Conservation (phyloP, 345 rosid genomes). For the Moricandia moricandioides region DNA sequence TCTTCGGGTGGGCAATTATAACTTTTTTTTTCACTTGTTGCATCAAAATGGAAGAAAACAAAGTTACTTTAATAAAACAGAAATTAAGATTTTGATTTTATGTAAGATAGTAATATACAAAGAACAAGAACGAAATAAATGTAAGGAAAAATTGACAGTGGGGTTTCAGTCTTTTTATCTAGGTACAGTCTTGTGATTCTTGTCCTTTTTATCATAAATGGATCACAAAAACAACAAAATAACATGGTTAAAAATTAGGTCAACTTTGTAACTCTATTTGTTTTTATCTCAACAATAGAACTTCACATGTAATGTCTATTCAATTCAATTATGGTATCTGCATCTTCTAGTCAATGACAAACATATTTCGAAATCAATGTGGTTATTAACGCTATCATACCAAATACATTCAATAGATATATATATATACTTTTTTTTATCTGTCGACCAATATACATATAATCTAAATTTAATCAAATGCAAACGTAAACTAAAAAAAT, state of each 20-base stretch:
- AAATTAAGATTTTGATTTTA: not conserved
- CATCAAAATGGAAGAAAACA: not conserved
- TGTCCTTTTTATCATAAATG: conserved; percentile 31
- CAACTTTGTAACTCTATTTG: not conserved
- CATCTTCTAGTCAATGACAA: conserved; percentile 27
- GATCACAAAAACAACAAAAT: conserved; percentile 8
- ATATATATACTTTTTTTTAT: not conserved
- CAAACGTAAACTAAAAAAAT: too few species aligned
- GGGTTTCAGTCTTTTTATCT: conserved; percentile 22
- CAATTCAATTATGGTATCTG: conserved; percentile 29
- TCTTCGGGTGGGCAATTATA: not conserved
- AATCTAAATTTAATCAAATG: too few species aligned
- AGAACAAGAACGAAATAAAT: conserved; percentile 25
- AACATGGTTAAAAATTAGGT: not conserved
- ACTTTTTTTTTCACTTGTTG: too few species aligned
- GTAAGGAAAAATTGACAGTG: conserved; percentile 10
- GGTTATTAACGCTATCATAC: conserved; percentile 7
- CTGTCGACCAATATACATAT: too few species aligned
- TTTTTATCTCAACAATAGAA: conserved; percentile 33
- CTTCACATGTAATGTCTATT: conserved; percentile 31
- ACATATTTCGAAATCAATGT: conserved; percentile 22
- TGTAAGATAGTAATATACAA: not conserved
- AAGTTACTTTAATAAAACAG: not conserved
- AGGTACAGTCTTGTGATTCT: conserved; percentile 37
- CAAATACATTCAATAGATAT: not conserved